Conservation (phyloP, 768 basidiomycete genomes). For the Serendipita sp. region DNA sequence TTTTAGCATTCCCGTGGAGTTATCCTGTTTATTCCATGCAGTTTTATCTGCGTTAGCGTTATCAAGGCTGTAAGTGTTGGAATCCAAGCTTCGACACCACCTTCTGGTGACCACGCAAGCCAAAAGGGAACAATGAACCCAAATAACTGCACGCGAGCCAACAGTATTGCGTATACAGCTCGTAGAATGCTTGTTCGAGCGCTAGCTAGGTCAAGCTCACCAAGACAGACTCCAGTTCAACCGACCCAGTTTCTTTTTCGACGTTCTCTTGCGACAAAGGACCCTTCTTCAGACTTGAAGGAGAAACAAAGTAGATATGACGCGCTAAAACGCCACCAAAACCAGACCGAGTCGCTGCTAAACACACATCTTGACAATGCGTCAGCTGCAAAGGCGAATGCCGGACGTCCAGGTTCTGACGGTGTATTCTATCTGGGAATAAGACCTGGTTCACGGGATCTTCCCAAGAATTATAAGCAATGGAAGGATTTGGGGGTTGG, state of each 20-base stretch:
- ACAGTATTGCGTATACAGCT: no score
- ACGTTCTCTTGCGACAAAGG: background rate
- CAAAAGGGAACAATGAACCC: no score
- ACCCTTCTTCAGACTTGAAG: background rate
- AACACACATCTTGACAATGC: background rate
- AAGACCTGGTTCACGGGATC: background rate
- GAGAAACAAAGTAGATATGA: background rate
- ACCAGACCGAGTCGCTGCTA: background rate
- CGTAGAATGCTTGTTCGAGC: no score
- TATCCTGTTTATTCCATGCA: no score
- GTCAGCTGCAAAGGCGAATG: background rate
- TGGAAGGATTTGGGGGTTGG: slow-evolving; percentile 65
- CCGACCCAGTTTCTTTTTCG: background rate
- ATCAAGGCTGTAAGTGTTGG: no score
- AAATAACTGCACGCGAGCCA: no score
- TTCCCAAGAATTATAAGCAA: slow-evolving; percentile 34
- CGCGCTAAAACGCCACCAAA: background rate
- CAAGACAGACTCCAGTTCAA: background rate
- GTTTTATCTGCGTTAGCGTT: no score
- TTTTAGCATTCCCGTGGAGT: no score
- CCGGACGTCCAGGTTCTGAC: slow-evolving; percentile 1
- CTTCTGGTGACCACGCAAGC: no score
- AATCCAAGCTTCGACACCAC: no score
- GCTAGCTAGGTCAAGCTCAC: no score
- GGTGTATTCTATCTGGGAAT: slow-evolving; percentile 2